Conservation (phyloP, 1,284 basidiomycete species). For the Apiotrichum domesticum region DNA sequence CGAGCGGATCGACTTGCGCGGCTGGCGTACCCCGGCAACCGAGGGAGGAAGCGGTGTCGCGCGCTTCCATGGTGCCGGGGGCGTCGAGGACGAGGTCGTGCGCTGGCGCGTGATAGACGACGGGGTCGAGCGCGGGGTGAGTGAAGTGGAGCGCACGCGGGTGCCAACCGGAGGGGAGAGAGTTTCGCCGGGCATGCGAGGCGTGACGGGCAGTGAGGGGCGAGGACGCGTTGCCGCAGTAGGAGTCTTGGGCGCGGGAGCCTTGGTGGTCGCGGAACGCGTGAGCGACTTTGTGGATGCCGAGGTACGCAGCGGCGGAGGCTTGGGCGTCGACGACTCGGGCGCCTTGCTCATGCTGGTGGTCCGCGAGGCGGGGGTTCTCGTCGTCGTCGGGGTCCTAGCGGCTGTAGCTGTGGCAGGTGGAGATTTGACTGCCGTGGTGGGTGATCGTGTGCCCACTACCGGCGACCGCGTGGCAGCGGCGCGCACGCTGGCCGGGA, state of each 20-base stretch:
- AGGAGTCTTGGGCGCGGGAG: background rate
- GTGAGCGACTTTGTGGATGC: constrained; percentile 5
- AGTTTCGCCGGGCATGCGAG: constrained; percentile 4
- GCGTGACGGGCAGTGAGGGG: background rate
- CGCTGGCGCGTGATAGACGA: constrained; percentile 5
- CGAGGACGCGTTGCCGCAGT: background rate
- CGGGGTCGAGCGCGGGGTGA: constrained; percentile 6
- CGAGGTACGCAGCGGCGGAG: background rate
- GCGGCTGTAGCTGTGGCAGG: background rate
- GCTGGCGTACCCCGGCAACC: constrained; percentile 13
- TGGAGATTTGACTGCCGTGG: background rate
- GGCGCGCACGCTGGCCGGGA: background rate
- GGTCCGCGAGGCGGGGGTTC: background rate
- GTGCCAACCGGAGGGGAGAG: background rate
- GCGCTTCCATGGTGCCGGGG: constrained; percentile 16
- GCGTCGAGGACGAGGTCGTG: constrained; percentile 5
- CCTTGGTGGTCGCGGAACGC: background rate
- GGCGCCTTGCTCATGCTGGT: background rate
- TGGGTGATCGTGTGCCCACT: background rate
- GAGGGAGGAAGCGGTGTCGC: constrained; percentile 15
- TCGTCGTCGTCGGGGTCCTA: too few relatives aligned
- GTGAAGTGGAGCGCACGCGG: constrained; percentile 8
- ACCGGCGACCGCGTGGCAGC: too few relatives aligned
- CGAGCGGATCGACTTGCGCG: constrained; percentile 19
- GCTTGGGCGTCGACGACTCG: background rate